These are phyloP conservation scores for Umbilicaria muhlenbergii DNA, from an alignment of 495 filamentous ascomycete species.

Conservation along the genomic window DNA sequence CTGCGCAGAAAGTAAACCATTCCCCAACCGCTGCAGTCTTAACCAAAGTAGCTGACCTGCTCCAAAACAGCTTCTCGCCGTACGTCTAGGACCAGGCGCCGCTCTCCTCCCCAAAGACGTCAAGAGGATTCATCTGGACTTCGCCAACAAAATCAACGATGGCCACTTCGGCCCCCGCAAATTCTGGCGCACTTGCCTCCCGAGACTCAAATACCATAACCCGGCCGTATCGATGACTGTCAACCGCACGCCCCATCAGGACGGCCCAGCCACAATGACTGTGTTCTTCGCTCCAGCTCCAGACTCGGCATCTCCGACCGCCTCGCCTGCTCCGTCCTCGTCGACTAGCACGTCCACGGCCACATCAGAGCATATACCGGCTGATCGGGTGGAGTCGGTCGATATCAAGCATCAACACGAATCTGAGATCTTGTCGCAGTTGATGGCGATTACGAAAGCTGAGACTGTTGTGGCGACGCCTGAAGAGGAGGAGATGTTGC, in stretches of 20 bases:
- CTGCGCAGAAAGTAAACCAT: constrained; percentile 22
- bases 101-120: constrained; percentile 63
- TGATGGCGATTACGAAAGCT: constrained; percentile 56
- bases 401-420: constrained; percentile 47
- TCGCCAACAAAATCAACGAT: constrained; percentile 44
- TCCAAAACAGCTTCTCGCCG: constrained; percentile 43
- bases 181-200: constrained; percentile 76
- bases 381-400: constrained; percentile 32
- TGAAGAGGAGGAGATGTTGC: constrained; percentile 43
- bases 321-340: constrained; percentile 12
- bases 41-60: too few relatives aligned
- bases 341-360: constrained; percentile 13
- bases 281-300: constrained; percentile 46
- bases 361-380: constrained; percentile 11
- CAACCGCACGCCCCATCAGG: constrained; percentile 40
- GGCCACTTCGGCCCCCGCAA: constrained; percentile 75
- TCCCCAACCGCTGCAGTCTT: too few relatives aligned
- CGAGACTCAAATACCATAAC: constrained; percentile 87
- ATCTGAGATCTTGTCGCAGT: constrained; percentile 47
- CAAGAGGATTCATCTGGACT: constrained; percentile 70
- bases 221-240: constrained; percentile 72
- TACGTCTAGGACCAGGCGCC: constrained; percentile 68
- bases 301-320: constrained; percentile 14
- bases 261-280: constrained; percentile 49
- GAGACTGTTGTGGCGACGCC: constrained; percentile 38